Evolutionary conservation across 495 filamentous ascomycete genomes (phyloP).

Genomic region (Pyronema domesticum): DNA sequence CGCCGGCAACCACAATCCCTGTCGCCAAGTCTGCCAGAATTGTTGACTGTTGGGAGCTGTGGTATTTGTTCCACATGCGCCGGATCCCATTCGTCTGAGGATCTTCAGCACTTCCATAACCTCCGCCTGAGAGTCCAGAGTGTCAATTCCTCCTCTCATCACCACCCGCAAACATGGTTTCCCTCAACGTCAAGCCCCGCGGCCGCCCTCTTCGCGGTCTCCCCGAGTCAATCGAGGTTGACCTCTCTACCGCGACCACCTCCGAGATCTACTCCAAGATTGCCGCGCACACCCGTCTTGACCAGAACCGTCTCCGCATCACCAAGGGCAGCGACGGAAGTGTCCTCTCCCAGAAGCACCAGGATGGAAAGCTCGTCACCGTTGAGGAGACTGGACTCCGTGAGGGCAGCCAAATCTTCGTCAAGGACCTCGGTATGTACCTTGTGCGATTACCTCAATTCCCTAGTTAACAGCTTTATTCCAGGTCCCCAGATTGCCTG

Average conservation of each 20-base stretch:
- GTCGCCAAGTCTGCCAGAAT: no score
- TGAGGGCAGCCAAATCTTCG: constrained; percentile 53
- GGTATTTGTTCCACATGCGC: no score
- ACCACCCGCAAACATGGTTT: constrained; percentile 7
- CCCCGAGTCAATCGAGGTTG: constrained; percentile 45
- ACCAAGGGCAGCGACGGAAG: constrained; percentile 54
- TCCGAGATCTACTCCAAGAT: constrained; percentile 36
- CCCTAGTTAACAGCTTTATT: neutral
- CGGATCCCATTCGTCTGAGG: no score
- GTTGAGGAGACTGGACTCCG: constrained; percentile 46
- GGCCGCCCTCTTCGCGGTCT: constrained; percentile 46
- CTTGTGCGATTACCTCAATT: neutral
- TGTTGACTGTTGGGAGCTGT: no score
- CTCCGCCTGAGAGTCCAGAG: no score
- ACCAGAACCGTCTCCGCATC: constrained; percentile 46
- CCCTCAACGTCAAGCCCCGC: constrained; percentile 13
- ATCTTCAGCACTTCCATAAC: no score
- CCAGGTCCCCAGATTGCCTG: constrained; percentile 79
- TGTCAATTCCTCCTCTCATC: no score
- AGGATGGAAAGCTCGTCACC: constrained; percentile 41
- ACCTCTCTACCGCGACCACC: constrained; percentile 34
- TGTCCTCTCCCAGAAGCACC: constrained; percentile 48
- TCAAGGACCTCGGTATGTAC: constrained; percentile 78
- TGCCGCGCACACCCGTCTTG: constrained; percentile 35
- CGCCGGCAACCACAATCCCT: no score